Evolutionary conservation across 768 basidiomycete genomes (phyloP).

Genomic region (Suillus subalutaceus): DNA sequence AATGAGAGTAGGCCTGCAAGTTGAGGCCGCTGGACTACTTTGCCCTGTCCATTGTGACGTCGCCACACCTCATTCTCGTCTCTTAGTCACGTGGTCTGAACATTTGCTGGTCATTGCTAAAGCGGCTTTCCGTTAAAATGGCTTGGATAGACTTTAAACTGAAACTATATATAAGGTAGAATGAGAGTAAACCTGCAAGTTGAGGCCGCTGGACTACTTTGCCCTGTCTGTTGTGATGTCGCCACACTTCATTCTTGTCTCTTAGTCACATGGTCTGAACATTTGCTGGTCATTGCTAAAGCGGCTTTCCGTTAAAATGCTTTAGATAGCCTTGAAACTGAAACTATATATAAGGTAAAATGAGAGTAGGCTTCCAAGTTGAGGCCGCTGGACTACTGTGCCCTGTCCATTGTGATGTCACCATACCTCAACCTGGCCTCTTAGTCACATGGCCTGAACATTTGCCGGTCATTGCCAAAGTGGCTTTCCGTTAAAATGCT

Average conservation of each 20-base stretch:
- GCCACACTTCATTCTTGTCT: not conserved
- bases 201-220: not conserved
- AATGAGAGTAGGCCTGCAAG: not conserved
- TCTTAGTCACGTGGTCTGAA: not conserved
- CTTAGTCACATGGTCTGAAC: not conserved
- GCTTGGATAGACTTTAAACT: not conserved
- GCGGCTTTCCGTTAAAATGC: too few species aligned
- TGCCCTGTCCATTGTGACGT: not conserved
- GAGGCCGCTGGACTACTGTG: too few species aligned
- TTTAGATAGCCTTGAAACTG: too few species aligned
- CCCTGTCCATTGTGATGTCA: too few species aligned
- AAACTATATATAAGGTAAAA: too few species aligned
- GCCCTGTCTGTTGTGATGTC: not conserved
- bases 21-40: not conserved
- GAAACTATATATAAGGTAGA: not conserved
- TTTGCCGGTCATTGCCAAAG: too few species aligned
- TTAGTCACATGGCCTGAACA: too few species aligned
- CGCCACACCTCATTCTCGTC: not conserved
- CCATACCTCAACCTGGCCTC: too few species aligned
- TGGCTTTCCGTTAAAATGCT: too few species aligned
- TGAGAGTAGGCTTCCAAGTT: too few species aligned
- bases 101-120: not conserved
- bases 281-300: too few species aligned
- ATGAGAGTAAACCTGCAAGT: not conserved
- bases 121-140: not conserved